Percentiles rank a stretch among this genome's conserved stretches.
Evolutionary conservation across 2,329 filamentous ascomycete genomes (phyloP).

Genomic region (Pestalotiopsis sp.): DNA sequence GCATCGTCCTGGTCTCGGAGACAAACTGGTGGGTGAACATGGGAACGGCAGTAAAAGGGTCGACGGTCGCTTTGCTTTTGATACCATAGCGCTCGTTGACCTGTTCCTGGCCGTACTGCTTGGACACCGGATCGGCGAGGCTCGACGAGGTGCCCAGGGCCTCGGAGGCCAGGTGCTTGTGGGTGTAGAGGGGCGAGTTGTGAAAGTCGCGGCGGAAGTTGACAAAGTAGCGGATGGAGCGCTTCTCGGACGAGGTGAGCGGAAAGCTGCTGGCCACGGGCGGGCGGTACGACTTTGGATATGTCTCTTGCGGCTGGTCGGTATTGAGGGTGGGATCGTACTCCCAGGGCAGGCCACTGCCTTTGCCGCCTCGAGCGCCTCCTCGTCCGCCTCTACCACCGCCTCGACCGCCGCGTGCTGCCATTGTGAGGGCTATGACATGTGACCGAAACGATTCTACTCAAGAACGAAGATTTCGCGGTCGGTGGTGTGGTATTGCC

Average conservation of each 20-base stretch:
- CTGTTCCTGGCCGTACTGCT: conserved; percentile 59
- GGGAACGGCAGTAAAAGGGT: conserved; percentile 62
- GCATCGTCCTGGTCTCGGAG: conserved; percentile 53
- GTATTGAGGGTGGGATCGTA: conserved; percentile 55
- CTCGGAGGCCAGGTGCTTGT: conserved; percentile 42
- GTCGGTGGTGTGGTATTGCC: neutral
- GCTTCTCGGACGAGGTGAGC: conserved; percentile 47
- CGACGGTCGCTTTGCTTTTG: conserved; percentile 57
- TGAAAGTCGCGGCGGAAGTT: conserved; percentile 61
- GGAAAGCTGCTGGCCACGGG: conserved; percentile 42
- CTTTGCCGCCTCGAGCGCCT: conserved; percentile 48
- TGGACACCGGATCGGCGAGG: conserved; percentile 41
- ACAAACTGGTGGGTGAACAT: conserved; percentile 60
- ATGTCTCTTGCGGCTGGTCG: conserved; percentile 60
- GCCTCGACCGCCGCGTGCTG: conserved; percentile 54
- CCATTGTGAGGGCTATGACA: conserved; percentile 40
- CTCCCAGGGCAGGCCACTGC: conserved; percentile 52
- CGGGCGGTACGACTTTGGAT: conserved; percentile 53
- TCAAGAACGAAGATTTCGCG: neutral
- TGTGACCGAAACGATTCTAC: neutral
- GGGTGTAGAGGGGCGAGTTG: conserved; percentile 58
- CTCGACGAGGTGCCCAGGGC: conserved; percentile 28
- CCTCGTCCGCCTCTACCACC: conserved; percentile 50
- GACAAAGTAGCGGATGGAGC: conserved; percentile 54
- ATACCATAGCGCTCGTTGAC: conserved; percentile 59